Evolutionary conservation across 176 grass and related monocot species (phyloP).

Genomic region (Zea luxurians): DNA sequence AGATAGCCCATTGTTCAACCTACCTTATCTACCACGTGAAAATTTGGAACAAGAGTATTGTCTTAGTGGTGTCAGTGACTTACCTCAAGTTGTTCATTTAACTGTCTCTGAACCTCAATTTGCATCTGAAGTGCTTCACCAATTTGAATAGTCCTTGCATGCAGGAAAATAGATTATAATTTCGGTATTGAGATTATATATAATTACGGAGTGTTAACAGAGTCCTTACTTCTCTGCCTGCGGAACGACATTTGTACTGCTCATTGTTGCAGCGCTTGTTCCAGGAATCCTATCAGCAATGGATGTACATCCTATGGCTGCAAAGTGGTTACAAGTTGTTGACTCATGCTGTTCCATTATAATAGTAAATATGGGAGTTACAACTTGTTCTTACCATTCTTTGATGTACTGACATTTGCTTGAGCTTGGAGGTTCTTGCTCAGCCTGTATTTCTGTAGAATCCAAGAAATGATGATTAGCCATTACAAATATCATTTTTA

Average conservation of each 20-base stretch:
- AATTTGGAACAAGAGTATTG: slow-evolving; percentile 16
- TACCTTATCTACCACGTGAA: slow-evolving; percentile 29
- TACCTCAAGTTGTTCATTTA: slow-evolving; percentile 94
- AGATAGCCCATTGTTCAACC: slow-evolving; percentile 30
- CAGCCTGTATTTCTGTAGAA: slow-evolving; percentile 89
- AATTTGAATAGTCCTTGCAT: slow-evolving; percentile 81
- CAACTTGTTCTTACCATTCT: slow-evolving; percentile 53
- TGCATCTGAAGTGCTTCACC: slow-evolving; percentile 91
- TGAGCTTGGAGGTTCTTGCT: slow-evolving; percentile 92
- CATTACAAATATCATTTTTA: slow-evolving; percentile 33
- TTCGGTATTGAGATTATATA: slow-evolving; percentile 36
- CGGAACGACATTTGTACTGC: slow-evolving; percentile 53
- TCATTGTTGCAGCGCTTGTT: slow-evolving; percentile 49
- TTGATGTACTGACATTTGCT: slow-evolving; percentile 57
- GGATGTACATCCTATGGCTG: slow-evolving; percentile 54
- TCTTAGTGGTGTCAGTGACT: slow-evolving; percentile 30
- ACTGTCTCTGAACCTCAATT: slow-evolving; percentile 86
- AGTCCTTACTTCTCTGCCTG: slow-evolving; percentile 81
- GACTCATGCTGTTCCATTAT: slow-evolving; percentile 16
- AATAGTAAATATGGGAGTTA: slow-evolving; percentile 37
- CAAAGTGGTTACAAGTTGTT: slow-evolving; percentile 28
- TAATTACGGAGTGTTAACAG: slow-evolving; percentile 35
- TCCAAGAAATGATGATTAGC: slow-evolving; percentile 32
- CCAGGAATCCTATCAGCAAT: slow-evolving; percentile 49
- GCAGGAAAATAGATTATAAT: slow-evolving; percentile 42